A percentile compares a stretch with the other conserved stretches of the same genome.
Evolutionary conservation across 345 rosid genomes (phyloP).

Genomic region (Erodium maritimum): DNA sequence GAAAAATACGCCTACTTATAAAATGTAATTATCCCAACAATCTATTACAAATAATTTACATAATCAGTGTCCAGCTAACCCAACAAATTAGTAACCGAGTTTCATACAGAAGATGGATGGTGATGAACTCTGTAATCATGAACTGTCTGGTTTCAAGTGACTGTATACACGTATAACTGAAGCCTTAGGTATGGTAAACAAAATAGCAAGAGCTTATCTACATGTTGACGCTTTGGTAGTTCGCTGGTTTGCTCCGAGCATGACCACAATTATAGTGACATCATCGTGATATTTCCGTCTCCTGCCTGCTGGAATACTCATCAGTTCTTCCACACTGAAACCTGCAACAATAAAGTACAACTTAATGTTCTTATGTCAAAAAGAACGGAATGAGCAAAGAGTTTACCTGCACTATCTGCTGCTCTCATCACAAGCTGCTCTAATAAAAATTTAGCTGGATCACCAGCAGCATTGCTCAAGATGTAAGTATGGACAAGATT

Average conservation of each 20-base stretch:
- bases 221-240: constrained; percentile 79
- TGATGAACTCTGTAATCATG: too few relatives aligned
- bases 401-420: constrained; percentile 76
- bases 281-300: constrained; percentile 94
- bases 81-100: too few relatives aligned
- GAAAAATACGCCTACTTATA: too few relatives aligned
- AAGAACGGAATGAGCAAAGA: not conserved
- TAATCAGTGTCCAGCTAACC: too few relatives aligned
- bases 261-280: constrained; percentile 78
- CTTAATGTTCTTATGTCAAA: too few relatives aligned
- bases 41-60: too few relatives aligned
- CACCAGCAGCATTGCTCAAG: constrained; percentile 49
- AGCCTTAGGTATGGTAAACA: too few relatives aligned
- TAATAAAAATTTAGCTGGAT: constrained; percentile 82
- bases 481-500: constrained; percentile 49
- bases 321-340: constrained; percentile 74
- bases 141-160: too few relatives aligned
- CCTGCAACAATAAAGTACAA: constrained; percentile 27
- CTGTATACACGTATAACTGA: too few relatives aligned
- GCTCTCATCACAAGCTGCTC: constrained; percentile 77
- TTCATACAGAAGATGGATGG: too few relatives aligned
- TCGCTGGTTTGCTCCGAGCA: constrained; percentile 73
- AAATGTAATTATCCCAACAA: too few relatives aligned
- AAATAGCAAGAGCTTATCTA: constrained; percentile 10
- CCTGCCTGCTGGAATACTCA: constrained; percentile 83